phyloP scores from a whole-genome alignment of 495 filamentous ascomycete species.

The Chlorociboria aeruginascens region DNA sequence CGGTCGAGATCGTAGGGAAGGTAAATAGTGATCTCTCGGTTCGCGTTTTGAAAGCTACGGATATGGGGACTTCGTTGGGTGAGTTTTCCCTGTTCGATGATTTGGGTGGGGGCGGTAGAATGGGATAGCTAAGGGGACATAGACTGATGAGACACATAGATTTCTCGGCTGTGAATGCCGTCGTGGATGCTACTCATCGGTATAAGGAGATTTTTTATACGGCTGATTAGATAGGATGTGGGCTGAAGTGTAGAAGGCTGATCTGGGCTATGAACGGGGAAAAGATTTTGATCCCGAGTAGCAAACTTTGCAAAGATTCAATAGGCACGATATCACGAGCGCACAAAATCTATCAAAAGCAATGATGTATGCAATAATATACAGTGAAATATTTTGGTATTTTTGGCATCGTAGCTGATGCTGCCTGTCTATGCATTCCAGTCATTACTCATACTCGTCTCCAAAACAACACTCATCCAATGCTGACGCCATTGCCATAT shows the following conservation, averaged over 20 bases:
- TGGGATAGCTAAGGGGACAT: slow-evolving; percentile 1
- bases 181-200: slow-evolving; percentile 82
- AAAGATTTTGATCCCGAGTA: not conserved
- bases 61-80: slow-evolving; percentile 50
- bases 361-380: no score
- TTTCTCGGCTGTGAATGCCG: slow-evolving; percentile 63
- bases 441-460: no score
- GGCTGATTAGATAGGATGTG: not conserved
- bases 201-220: slow-evolving; percentile 68
- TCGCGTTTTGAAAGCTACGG: slow-evolving; percentile 60
- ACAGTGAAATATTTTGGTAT: no score
- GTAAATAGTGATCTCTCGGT: slow-evolving; percentile 71
- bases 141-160: slow-evolving; percentile 28
- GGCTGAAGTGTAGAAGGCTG: not conserved
- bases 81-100: not conserved
- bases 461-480: no score
- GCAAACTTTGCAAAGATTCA: not conserved
- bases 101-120: not conserved
- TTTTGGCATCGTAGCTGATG: not conserved
- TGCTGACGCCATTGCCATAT: not conserved
- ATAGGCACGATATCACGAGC: no score
- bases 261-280: not conserved
- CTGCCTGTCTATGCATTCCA: not conserved
- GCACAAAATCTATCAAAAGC: no score
- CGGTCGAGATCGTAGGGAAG: slow-evolving; percentile 84